A percentile compares a stretch with the other conserved stretches of the same genome.
Conservation (phyloP, 306 rosid genomes). For the Rosa multiflora region DNA sequence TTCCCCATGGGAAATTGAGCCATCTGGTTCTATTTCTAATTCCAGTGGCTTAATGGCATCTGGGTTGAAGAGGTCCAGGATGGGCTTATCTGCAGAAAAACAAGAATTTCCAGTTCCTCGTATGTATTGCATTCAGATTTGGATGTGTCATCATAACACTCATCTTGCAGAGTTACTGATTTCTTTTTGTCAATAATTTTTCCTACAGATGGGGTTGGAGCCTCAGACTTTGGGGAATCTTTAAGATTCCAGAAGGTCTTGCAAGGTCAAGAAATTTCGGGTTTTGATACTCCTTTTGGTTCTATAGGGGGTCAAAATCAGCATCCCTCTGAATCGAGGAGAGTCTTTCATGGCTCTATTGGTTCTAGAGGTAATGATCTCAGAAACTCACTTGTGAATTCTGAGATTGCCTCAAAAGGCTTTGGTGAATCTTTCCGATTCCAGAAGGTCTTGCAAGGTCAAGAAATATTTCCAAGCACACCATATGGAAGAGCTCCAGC, state of each 20-base stretch:
- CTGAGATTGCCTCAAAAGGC: slow-evolving; percentile 66
- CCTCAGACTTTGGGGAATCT: slow-evolving; percentile 93
- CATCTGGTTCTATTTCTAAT: slow-evolving; percentile 67
- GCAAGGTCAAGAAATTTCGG: slow-evolving; percentile 99
- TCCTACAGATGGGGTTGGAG: slow-evolving; percentile 74
- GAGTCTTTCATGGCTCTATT: slow-evolving; percentile 60
- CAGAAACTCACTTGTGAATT: slow-evolving; percentile 41
- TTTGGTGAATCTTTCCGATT: slow-evolving; percentile 79
- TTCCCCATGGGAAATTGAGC: slow-evolving; percentile 98
- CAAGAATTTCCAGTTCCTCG: slow-evolving; percentile 73
- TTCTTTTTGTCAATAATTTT: background rate
- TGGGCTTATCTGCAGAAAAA: slow-evolving; percentile 52
- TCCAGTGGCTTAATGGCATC: slow-evolving; percentile 57
- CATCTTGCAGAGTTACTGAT: slow-evolving; percentile 15
- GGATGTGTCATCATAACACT: background rate
- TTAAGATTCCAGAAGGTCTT: slow-evolving; percentile 98
- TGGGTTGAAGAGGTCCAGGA: slow-evolving; percentile 83
- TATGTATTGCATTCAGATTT: slow-evolving; percentile 33
- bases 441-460: slow-evolving; percentile 99
- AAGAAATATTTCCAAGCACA: slow-evolving; percentile 86
- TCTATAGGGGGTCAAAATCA: slow-evolving; percentile 48
- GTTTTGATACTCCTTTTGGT: slow-evolving; percentile 60
- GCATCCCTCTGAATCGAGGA: slow-evolving; percentile 58
- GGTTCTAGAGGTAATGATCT: slow-evolving; percentile 53
- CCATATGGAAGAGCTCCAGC: slow-evolving; percentile 58